Evolutionary conservation across 192 early-diverging fungal species (phyloP), one percentile per base, ranked within the genome.

Genomic region (Backusella australiensis): DNA sequence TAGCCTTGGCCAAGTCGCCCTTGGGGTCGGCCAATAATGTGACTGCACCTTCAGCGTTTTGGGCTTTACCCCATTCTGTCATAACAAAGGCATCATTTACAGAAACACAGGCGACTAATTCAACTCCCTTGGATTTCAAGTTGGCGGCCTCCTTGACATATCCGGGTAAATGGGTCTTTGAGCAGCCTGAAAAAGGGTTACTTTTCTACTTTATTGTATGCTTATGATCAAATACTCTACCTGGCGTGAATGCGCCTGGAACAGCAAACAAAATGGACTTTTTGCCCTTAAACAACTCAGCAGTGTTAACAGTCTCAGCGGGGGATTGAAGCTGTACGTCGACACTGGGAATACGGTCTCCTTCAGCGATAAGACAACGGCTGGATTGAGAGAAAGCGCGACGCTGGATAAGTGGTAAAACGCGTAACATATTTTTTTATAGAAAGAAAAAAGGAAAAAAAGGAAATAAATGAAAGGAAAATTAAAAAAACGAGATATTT

Each of bases 231-330:
- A 32, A 32, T 32, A 32, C 32, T 32, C 32, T 32, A 32, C 32
- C 32, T 29, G 91, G 91, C n/a, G 90, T 91, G 77, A 92, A 92
- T 12, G 88, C 88, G 38, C 89, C 90, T 52, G 91, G 91, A 6
- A 92, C 80, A 65, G 73, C 76, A 46, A 81, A 77, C 34, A 88
- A 73, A 46, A 88, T 71, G 29, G 83, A 83, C 69, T 83, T 85
- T 32, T 84, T 83, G 15, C 76, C 49, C 21, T 70, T 76, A 72
- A 88, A 85, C 9, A 88, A 75, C 26, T 88, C 82, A 0, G 69
- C 77, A 6, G 81, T 75, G 9, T 83, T 78, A 53, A 83, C 74
- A 8, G 80, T 82, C 26, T 85, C 84, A 26, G 81, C 76, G 68
- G 86, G 86, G 35, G 81, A 84, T 6, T 71, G 76, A 39, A 80